These are phyloP conservation scores for Conticribra guillardii DNA, from an alignment of 108 stramenopile genomes.

Conservation along the genomic window DNA sequence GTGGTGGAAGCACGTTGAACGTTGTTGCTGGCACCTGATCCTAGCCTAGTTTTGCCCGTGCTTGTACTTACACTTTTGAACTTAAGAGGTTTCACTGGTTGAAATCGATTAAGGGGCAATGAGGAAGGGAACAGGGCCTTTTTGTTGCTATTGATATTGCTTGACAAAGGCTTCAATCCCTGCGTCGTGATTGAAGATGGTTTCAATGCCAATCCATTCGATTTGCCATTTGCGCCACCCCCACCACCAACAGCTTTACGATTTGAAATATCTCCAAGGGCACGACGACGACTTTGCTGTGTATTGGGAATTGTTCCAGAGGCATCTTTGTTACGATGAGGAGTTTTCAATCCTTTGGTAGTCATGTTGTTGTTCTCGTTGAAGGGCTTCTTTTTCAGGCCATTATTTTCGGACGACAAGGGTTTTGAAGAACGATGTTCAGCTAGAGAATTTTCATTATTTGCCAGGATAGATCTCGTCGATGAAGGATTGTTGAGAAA, in stretches of 20 bases:
- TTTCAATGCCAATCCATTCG: constrained; percentile 13
- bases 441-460: constrained; percentile 25
- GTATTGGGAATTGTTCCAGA: constrained; percentile 12
- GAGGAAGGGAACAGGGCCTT: not conserved
- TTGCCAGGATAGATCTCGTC: constrained; percentile 10
- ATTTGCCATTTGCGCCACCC: constrained; percentile 5
- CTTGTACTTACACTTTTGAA: not conserved
- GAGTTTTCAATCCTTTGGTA: constrained; percentile 21
- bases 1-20: not conserved
- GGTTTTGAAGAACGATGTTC: constrained; percentile 5
- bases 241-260: constrained; percentile 17
- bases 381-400: constrained; percentile 1
- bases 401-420: not conserved
- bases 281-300: constrained; percentile 38
- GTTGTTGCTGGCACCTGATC: constrained; percentile 12
- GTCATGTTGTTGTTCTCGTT: constrained; percentile 7
- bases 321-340: constrained; percentile 22
- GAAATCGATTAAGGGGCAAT: not conserved
- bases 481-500: constrained; percentile 45
- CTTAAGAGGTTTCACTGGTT: not conserved
- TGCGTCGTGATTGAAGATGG: constrained; percentile 3
- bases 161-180: not conserved
- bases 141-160: not conserved
- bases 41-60: no score
- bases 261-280: constrained; percentile 50